phyloP scores from a whole-genome alignment of 2,329 filamentous ascomycete species.

The Epichloe brachyelytri region DNA sequence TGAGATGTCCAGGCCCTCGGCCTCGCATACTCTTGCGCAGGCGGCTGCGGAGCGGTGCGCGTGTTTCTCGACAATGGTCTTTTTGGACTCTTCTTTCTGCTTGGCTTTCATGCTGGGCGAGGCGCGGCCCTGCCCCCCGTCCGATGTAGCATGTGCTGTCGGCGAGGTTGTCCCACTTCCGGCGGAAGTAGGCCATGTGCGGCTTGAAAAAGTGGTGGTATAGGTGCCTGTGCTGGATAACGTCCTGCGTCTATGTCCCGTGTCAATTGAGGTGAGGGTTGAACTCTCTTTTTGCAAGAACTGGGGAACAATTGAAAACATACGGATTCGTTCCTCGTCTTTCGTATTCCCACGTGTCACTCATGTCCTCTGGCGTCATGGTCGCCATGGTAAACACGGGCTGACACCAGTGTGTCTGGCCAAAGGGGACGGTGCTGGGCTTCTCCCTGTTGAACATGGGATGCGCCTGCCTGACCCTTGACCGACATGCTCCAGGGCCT shows the following conservation, averaged over 20 bases:
- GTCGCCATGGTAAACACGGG: slow-evolving; percentile 46
- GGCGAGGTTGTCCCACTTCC: slow-evolving; percentile 41
- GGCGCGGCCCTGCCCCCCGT: slow-evolving; percentile 23
- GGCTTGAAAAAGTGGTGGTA: slow-evolving; percentile 35
- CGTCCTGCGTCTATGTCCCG: slow-evolving; percentile 18
- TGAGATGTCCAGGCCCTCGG: slow-evolving; percentile 23
- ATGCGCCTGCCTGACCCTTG: slow-evolving; percentile 29
- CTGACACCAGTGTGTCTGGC: slow-evolving; percentile 39
- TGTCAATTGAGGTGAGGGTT: too few species aligned
- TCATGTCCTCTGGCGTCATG: slow-evolving; percentile 38
- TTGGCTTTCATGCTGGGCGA: slow-evolving; percentile 19
- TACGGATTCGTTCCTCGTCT: slow-evolving; percentile 31
- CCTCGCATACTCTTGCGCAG: slow-evolving; percentile 37
- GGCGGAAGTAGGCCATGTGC: slow-evolving; percentile 26
- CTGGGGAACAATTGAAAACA: slow-evolving; percentile 9
- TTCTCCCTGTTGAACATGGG: slow-evolving; percentile 46
- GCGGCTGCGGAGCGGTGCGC: slow-evolving; percentile 32
- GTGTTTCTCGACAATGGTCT: slow-evolving; percentile 28
- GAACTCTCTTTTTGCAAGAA: neutral
- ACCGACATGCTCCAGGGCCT: slow-evolving; percentile 31
- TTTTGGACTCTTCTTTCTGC: slow-evolving; percentile 26
- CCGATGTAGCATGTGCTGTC: slow-evolving; percentile 33
- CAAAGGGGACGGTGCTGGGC: slow-evolving; percentile 35
- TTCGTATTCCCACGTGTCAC: slow-evolving; percentile 40
- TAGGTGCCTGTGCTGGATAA: slow-evolving; percentile 34